Base-by-base conservation (phyloP, 345 rosid species). In the Kernera saxatilis region DNA sequence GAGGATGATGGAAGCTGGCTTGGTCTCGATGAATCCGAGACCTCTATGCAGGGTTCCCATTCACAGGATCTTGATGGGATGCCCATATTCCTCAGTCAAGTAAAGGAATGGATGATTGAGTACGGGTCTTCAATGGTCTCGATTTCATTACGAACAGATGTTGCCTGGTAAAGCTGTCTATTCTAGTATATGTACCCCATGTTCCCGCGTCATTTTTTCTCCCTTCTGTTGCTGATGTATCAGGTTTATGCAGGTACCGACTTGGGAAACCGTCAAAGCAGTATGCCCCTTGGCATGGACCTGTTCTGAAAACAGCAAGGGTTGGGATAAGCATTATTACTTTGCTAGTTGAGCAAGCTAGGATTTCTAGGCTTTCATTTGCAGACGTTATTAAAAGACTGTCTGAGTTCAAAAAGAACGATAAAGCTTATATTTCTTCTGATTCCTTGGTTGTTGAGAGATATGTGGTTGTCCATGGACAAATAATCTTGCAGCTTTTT, bases 91-190 rank as follows among this genome's bases (percentile, higher is more conserved):
- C 76, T 93, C 73, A 88, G 97, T 73, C 84, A 87, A 22, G 77
- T 93, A 40, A 93, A 93, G 75, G 97, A 87, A 71, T 93, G 98
- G 98, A 82, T 79, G 92, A 88, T 93, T 49, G 98, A 93, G 75
- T 86, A 77, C 66, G 98, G 97, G 26, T 59, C 84, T 5, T 77
- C 84, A 10, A 78, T 78, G 85, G 69, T 90, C 62, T 83, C 78
- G 58, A 74, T 90, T 32, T 84, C 91, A 11, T 41, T 93, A 43
- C 87, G 97, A 32, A 93, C 98, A 8, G 97, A 90, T 43, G 48
- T 86, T 82, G 90, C 97, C 72, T 90, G 98, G 98, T 93, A 89
- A 89, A 43, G 61, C 45, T 77, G 40, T 30, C 43, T 66, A 15
- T 43, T 54, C 62, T 69, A 13, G 15, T 37, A 40, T 26, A 27